Conservation (phyloP, 2,329 filamentous ascomycete species). For the Nectriaceae sp. region DNA sequence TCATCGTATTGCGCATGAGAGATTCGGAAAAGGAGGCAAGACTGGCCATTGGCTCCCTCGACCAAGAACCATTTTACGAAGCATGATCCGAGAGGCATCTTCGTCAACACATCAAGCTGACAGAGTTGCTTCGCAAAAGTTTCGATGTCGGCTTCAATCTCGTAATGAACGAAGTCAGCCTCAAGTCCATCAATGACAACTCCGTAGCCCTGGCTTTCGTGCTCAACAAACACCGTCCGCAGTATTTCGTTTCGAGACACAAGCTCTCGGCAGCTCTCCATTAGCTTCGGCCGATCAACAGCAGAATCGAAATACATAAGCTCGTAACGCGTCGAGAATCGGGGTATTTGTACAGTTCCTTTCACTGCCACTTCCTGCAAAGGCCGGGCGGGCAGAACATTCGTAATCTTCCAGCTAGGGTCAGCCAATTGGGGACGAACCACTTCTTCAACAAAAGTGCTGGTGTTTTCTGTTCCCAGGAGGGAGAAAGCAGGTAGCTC, state of each 20-base stretch:
- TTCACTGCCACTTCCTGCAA: constrained; percentile 61
- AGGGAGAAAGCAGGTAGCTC: constrained; percentile 52
- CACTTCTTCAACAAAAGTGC: constrained; percentile 46
- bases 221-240: constrained; percentile 63
- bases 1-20: constrained; percentile 73
- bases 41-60: constrained; percentile 32
- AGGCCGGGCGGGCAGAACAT: constrained; percentile 60
- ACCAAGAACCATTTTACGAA: constrained; percentile 63
- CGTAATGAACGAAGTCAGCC: constrained; percentile 52
- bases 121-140: constrained; percentile 56
- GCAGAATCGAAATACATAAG: constrained; percentile 60
- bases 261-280: constrained; percentile 54
- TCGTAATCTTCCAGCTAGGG: constrained; percentile 50
- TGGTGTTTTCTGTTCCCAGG: constrained; percentile 41
- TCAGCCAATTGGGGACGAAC: constrained; percentile 55
- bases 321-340: constrained; percentile 65
- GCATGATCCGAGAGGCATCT: constrained; percentile 58
- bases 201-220: constrained; percentile 51
- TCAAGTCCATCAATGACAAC: constrained; percentile 59
- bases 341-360: constrained; percentile 57
- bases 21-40: constrained; percentile 59
- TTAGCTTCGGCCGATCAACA: constrained; percentile 51
- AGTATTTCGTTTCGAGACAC: constrained; percentile 64
- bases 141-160: constrained; percentile 50
- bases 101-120: constrained; percentile 55